Evolutionary conservation across 257 asterid species (phyloP), one percentile per base, ranked within the genome.

Genomic region (Parsonsia alboflavescens): DNA sequence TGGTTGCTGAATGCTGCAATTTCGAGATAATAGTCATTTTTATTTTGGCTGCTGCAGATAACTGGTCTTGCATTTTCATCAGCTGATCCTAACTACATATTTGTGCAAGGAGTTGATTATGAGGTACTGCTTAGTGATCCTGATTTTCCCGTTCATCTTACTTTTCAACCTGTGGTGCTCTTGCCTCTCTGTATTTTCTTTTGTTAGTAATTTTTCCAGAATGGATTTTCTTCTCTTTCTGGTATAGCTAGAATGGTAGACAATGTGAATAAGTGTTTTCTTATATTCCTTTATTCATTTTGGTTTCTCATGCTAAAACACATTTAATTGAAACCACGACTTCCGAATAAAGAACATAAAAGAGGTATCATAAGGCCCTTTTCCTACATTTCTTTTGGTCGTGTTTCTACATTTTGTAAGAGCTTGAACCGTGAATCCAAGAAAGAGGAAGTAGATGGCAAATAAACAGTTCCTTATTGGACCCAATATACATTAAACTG

Each of bases 41-140:
- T 26, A 6, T 12, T 10, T 24, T 39, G 44, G 59, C 21, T 68
- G 46, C 33, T 79, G 82, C 96, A 91, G 99, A 92, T 94, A 85
- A 94, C 96, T 21, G 97, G 97, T 75, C 97, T 94, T 78, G 66
- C 82, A 30, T 94, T 94, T 81, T 92, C 97, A 33, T 90, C 97
- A 17, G 77, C 88, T 61, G 91, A 92, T 83, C 90, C 96, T 22
- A 82, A 82, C 75, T 89, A 89, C 77, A 83, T 92, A 70, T 92
- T 87, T 68, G 92, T 89, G 54, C 97, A 94, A 89, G 99, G 97
- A 77, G 90, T 92, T 76, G 97, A 92, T 74, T 90, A 92, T 53
- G 99, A 94, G 99, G 98, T 91, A 78, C 75, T 68, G 49, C 64
- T 70, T 78, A 48, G 42, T 50, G 30, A 26, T 69, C 44, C 28